Conservation (phyloP, 495 filamentous ascomycete species). For the Hyaloscypha bicolor region DNA sequence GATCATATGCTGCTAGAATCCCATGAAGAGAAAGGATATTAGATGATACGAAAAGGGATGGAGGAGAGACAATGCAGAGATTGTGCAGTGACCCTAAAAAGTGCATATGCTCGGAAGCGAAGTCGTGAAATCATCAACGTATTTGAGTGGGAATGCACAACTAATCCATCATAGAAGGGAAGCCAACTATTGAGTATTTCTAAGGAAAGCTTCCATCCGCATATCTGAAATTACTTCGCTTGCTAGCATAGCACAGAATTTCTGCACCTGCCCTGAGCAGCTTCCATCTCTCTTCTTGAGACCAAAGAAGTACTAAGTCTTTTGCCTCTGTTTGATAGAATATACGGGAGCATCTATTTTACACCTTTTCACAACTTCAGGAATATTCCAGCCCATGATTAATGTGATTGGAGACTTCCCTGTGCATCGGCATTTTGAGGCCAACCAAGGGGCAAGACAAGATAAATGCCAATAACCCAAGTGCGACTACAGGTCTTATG, state of each 20-base stretch:
- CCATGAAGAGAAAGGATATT: not conserved
- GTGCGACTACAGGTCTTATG: not conserved
- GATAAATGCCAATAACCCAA: not conserved
- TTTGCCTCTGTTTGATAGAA: not conserved
- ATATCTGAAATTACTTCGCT: not conserved
- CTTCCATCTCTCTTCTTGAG: not conserved
- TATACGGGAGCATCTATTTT: not conserved
- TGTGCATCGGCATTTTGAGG: not conserved
- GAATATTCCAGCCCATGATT: not conserved
- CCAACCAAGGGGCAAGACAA: not conserved
- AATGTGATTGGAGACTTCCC: not conserved
- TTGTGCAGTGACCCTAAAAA: not conserved
- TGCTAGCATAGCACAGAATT: not conserved
- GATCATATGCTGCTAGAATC: not conserved
- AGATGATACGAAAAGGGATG: not conserved
- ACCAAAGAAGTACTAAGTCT: not conserved
- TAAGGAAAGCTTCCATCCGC: too few species aligned
- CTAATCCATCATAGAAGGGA: too few species aligned
- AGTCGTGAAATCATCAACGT: too few species aligned
- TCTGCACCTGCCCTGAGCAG: not conserved
- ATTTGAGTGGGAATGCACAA: too few species aligned
- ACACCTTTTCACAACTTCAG: not conserved
- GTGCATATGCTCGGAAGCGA: not conserved
- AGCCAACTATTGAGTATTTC: too few species aligned
- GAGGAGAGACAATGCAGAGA: not conserved